Base-by-base conservation (phyloP, 305 asterid genomes). In the Plantago coronopus region DNA sequence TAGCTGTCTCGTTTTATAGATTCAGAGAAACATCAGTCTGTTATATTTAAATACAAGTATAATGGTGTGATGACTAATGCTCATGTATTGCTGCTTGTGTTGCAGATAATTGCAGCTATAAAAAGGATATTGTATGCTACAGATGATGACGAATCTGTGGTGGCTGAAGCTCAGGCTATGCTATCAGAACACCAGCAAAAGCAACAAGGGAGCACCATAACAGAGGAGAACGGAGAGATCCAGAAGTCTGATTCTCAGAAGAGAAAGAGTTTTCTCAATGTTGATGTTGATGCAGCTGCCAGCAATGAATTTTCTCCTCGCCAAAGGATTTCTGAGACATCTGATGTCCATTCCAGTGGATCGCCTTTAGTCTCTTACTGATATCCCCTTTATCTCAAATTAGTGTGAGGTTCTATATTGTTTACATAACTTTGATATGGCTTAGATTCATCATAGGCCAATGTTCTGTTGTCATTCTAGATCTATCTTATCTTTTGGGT, bases 311-410 rank as follows among this genome's bases (percentile, higher is more conserved):
- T 73, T 66, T 85, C 97, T 74, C 91, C 98, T 0, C 80, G 86
- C 78, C 93, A 77, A 71, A 83, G 87, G 69, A 66, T 81, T 19
- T 73, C 95, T 50, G 97, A 86, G 69, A 70, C 80, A 20, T 80
- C 95, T 27, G 97, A 86, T 79, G 95, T 88, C 57, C 95, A 83
- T 63, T 84, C 85, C 86, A 84, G 91, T 64, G 95, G 81, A 42
- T 84, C 95, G n/a, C 95, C 91, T 31, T 83, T 88, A 9, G 79
- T 82, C 83, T 82, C 90, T 20, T 81, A 62, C 78, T 88, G 81
- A 83, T 78, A 83, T 74, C 68, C 23, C 56, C 42, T 59, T 37
- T 51, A 16, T 56, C 58, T 62, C 57, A 63, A 45, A 57, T 15
- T 4, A 43, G 44, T 29, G 51, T 31, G 23, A 55, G 51, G 29